Evolutionary conservation across 1,284 basidiomycete species (phyloP).

Genomic region (Cerrena zonata): DNA sequence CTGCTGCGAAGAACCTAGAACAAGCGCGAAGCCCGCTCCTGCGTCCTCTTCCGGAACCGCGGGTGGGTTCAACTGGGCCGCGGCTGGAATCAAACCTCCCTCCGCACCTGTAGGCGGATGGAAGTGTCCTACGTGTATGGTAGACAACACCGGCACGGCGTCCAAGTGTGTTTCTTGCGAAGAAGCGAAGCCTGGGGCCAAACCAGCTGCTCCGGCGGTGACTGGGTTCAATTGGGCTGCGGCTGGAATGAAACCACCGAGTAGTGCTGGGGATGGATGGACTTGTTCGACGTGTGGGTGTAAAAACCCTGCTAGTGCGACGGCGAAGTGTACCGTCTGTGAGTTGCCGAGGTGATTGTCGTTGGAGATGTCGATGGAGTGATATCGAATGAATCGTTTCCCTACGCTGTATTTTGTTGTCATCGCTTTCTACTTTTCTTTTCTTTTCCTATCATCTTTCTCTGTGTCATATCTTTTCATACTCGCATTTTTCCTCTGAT

Average conservation of each 20-base stretch:
- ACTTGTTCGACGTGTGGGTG: conserved; percentile 39
- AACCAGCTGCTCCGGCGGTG: conserved; percentile 13
- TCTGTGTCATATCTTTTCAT: conserved; percentile 1
- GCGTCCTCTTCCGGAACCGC: too few species aligned
- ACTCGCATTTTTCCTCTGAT: background rate
- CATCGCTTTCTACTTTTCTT: background rate
- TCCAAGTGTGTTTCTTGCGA: conserved; percentile 52
- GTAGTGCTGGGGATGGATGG: conserved; percentile 32
- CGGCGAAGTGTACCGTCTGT: conserved; percentile 37
- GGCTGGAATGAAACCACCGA: conserved; percentile 40
- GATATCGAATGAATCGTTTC: background rate
- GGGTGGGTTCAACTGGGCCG: conserved; percentile 36
- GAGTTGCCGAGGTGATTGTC: conserved; percentile 24
- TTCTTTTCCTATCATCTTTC: conserved; percentile 2
- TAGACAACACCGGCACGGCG: conserved; percentile 39
- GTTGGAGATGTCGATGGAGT: too few species aligned
- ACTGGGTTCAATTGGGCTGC: conserved; percentile 49
- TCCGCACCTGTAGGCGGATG: conserved; percentile 28
- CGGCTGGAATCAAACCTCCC: conserved; percentile 18
- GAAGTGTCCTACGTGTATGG: conserved; percentile 42
- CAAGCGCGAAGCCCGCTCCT: conserved; percentile 19
- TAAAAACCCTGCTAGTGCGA: conserved; percentile 36
- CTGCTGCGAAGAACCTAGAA: background rate
- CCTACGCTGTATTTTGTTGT: conserved; percentile 2
- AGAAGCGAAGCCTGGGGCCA: conserved; percentile 3